Conservation (phyloP, 1,284 basidiomycete species). For the Ustilago xerochloae region DNA sequence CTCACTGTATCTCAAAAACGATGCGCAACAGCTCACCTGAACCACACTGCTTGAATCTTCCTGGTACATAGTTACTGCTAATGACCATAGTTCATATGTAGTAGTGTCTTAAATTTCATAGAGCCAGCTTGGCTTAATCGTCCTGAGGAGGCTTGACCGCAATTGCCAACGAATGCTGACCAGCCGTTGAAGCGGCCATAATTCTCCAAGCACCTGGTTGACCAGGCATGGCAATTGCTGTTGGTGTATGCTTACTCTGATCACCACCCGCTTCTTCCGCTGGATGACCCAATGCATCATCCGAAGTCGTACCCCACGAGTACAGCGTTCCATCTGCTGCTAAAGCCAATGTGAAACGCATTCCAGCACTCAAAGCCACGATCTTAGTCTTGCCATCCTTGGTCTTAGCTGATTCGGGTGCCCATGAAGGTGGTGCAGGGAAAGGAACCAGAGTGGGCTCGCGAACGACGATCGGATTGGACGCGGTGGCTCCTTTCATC, state of each 20-base stretch:
- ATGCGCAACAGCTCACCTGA: too few species aligned
- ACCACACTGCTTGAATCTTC: too few species aligned
- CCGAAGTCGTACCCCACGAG: constrained; percentile 84
- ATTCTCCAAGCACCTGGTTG: constrained; percentile 69
- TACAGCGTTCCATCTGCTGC: constrained; percentile 82
- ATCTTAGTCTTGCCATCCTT: constrained; percentile 74
- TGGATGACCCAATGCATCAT: constrained; percentile 70
- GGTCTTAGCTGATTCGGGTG: constrained; percentile 53
- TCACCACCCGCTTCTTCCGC: constrained; percentile 65
- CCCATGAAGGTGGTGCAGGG: constrained; percentile 69
- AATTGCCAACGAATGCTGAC: constrained; percentile 71
- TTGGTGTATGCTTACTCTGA: constrained; percentile 73
- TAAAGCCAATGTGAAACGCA: constrained; percentile 84
- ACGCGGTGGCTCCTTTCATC: constrained; percentile 29
- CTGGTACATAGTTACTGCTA: too few species aligned
- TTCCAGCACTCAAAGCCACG: constrained; percentile 79
- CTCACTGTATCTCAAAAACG: too few species aligned
- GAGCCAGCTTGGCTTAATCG: constrained; percentile 31
- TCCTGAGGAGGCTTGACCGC: constrained; percentile 62
- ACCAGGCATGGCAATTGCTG: constrained; percentile 74
- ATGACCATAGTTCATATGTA: too few species aligned
- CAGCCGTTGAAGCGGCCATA: constrained; percentile 70
- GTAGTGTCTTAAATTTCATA: too few species aligned
- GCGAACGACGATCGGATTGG: constrained; percentile 49
- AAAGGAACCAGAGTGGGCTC: constrained; percentile 61